Percentiles rank a stretch among this genome's conserved stretches.
These are phyloP conservation scores for Saccharomyces uvarum DNA, from an alignment of 1,139 yeast genomes.

Conservation along the genomic window DNA sequence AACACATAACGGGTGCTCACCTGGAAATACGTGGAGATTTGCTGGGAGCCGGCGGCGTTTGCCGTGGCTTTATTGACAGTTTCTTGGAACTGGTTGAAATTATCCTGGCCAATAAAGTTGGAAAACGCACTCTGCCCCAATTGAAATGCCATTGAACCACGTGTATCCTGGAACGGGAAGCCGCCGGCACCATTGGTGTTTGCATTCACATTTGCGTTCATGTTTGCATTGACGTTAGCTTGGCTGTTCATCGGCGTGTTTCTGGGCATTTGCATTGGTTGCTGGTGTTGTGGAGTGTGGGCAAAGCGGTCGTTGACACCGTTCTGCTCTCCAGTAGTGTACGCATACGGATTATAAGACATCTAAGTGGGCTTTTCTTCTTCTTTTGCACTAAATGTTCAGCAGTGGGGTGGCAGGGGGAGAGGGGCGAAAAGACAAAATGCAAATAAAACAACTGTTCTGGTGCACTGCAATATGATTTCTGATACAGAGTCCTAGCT, in stretches of 20 bases:
- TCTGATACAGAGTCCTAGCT: background rate
- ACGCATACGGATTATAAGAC: conserved; percentile 38
- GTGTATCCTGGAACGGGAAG: conserved; percentile 57
- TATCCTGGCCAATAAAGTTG: conserved; percentile 29
- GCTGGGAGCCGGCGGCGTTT: conserved; percentile 18
- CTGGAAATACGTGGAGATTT: conserved; percentile 63
- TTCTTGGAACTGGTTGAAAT: conserved; percentile 29
- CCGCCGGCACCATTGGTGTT: conserved; percentile 7
- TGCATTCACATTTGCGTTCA: conserved; percentile 1
- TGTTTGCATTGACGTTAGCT: background rate
- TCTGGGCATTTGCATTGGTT: conserved; percentile 8
- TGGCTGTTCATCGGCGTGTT: conserved; percentile 6
- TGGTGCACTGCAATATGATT: background rate
- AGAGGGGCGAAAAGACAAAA: background rate
- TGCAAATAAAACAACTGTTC: background rate
- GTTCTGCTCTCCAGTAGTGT: conserved; percentile 13
- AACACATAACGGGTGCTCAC: conserved; percentile 85
- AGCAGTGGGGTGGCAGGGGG: background rate
- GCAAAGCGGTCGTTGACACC: conserved; percentile 17
- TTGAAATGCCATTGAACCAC: conserved; percentile 79
- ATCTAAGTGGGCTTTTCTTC: conserved; percentile 12
- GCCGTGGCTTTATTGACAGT: conserved; percentile 23
- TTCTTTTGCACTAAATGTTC: conserved; percentile 20
- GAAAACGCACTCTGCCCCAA: conserved; percentile 79
- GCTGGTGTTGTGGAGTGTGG: conserved; percentile 24